Conservation (phyloP, 2,329 filamentous ascomycete genomes). For the Hypomyces rosellus region DNA sequence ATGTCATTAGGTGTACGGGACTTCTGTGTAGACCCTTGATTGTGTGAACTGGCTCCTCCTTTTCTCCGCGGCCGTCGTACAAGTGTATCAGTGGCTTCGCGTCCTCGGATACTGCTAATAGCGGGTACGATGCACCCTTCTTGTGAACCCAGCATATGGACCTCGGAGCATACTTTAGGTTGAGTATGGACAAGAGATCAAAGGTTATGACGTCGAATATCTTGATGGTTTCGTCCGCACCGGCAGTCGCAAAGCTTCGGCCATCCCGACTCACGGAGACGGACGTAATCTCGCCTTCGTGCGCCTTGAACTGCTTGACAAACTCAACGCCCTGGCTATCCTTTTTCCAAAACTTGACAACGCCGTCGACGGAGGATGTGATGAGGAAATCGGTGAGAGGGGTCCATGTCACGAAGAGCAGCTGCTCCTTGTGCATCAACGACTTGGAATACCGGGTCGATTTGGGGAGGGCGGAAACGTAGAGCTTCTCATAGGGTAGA, state of each 20-base stretch:
- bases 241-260: conserved; percentile 85
- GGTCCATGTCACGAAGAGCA: conserved; percentile 82
- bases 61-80: conserved; percentile 86
- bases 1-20: conserved; percentile 78
- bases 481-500: conserved; percentile 91
- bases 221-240: conserved; percentile 70
- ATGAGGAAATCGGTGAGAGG: conserved; percentile 92
- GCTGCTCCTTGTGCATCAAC: conserved; percentile 95
- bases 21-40: conserved; percentile 74
- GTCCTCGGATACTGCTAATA: conserved; percentile 77
- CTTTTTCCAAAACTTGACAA: conserved; percentile 99
- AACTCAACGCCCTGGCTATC: conserved; percentile 86
- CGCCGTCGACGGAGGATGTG: conserved; percentile 88
- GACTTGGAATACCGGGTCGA: conserved; percentile 85
- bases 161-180: conserved; percentile 67
- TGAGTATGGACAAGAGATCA: conserved; percentile 76
- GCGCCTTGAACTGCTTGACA: conserved; percentile 94
- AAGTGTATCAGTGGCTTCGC: conserved; percentile 67
- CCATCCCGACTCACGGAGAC: conserved; percentile 86
- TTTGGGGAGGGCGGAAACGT: conserved; percentile 79
- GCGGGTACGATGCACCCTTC: conserved; percentile 77
- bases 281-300: conserved; percentile 74
- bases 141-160: conserved; percentile 89
- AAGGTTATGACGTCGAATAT: conserved; percentile 82
- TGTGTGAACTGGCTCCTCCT: conserved; percentile 66